Conservation (phyloP, 2,329 filamentous ascomycete species). For the Nemania sp. region DNA sequence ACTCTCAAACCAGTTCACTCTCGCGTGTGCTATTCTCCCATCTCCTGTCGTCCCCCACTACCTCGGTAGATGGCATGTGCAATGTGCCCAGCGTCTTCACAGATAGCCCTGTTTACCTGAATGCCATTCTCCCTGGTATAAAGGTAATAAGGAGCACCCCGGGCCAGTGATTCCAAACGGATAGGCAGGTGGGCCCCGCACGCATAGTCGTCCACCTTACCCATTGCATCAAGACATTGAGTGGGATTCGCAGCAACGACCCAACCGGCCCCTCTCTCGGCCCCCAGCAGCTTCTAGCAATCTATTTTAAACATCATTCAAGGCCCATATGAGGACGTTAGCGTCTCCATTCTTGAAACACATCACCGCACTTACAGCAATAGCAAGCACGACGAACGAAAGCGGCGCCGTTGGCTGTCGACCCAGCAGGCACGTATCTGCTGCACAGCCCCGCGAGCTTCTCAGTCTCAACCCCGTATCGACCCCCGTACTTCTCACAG, state of each 20-base stretch:
- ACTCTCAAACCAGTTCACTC: not conserved
- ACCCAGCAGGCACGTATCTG: not conserved
- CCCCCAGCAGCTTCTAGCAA: conserved; percentile 2
- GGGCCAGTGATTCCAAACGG: too few species aligned
- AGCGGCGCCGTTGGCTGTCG: conserved; percentile 5
- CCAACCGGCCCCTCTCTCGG: not conserved
- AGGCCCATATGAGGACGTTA: not conserved
- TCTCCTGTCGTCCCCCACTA: not conserved
- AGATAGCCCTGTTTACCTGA: not conserved
- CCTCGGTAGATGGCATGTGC: not conserved
- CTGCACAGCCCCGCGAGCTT: conserved; percentile 14
- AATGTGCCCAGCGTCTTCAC: too few species aligned
- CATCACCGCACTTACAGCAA: not conserved
- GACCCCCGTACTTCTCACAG: not conserved
- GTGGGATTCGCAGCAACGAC: conserved; percentile 4
- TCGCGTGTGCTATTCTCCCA: not conserved
- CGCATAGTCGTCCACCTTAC: too few species aligned
- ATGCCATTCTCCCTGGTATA: not conserved
- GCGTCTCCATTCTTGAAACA: conserved; percentile 14
- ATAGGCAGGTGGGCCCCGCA: too few species aligned
- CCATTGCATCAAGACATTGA: not conserved
- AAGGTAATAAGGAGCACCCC: too few species aligned
- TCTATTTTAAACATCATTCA: conserved; percentile 25
- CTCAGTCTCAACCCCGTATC: too few species aligned
- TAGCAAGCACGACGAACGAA: not conserved